phyloP scores from a whole-genome alignment of 2,329 filamentous ascomycete species.

The Xenosphaeropsis pyriputrescens region DNA sequence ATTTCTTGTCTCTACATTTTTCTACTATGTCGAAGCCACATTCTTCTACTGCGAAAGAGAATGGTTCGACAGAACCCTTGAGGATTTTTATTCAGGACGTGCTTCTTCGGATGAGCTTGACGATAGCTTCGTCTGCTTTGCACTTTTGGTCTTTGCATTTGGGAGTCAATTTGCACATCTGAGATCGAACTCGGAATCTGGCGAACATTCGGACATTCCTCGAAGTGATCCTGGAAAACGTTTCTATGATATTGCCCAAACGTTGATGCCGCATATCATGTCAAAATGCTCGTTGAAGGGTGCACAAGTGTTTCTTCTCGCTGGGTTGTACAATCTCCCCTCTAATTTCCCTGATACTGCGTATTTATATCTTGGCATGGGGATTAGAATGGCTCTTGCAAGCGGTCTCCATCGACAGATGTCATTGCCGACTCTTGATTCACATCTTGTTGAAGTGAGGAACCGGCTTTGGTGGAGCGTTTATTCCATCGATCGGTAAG shows the following conservation, averaged over 20 bases:
- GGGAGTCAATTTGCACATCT: neutral
- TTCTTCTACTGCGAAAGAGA: neutral
- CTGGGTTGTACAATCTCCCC: neutral
- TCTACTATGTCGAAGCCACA: neutral
- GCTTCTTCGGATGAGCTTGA: neutral
- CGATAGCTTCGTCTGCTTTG: neutral
- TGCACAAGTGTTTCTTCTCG: too few relatives aligned
- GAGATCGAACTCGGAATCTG: neutral
- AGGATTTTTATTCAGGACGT: neutral
- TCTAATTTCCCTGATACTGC: neutral
- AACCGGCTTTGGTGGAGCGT: neutral
- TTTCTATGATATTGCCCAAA: too few relatives aligned
- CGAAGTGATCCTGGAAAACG: too few relatives aligned
- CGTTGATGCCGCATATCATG: too few relatives aligned
- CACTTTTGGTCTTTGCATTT: constrained; percentile 1
- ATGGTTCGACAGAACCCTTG: neutral
- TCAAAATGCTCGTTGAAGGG: too few relatives aligned
- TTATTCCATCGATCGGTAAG: neutral
- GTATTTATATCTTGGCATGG: constrained; percentile 1
- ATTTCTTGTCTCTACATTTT: constrained; percentile 1
- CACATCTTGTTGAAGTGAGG: neutral
- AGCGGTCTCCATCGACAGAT: constrained; percentile 1
- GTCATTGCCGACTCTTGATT: too few relatives aligned
- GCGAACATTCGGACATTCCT: too few relatives aligned
- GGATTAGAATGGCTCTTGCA: neutral